Percentiles rank a stretch among this genome's conserved stretches.
Conservation (phyloP, 306 rosid species). For the Prunus davidiana region DNA sequence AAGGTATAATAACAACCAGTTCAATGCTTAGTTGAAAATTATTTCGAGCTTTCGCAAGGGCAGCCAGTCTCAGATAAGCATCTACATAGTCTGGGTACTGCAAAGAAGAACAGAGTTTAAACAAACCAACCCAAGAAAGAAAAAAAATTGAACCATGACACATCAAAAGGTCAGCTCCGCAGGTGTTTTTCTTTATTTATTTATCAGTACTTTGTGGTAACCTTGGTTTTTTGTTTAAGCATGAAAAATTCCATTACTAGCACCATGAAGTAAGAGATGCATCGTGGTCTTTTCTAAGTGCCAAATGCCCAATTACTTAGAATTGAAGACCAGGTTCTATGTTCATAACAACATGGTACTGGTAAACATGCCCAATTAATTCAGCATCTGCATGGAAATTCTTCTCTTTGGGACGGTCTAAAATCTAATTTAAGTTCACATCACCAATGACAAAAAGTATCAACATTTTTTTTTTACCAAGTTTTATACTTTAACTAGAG, state of each 20-base stretch:
- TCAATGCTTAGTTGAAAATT: conserved; percentile 87
- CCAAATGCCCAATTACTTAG: background rate
- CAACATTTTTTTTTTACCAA: too few species aligned
- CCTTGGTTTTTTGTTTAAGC: background rate
- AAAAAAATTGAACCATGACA: background rate
- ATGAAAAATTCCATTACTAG: background rate
- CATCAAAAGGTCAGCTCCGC: background rate
- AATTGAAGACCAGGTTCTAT: background rate
- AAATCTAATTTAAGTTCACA: background rate
- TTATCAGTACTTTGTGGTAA: background rate
- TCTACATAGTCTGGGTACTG: conserved; percentile 96
- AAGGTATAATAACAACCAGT: conserved; percentile 53
- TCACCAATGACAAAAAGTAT: too few species aligned
- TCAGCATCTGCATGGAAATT: background rate
- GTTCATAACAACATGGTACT: background rate
- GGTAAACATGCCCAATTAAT: background rate
- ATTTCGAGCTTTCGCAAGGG: conserved; percentile 91
- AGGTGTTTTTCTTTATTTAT: background rate
- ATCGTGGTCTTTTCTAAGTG: background rate
- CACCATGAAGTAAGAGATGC: background rate
- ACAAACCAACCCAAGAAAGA: conserved; percentile 14
- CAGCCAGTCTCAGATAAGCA: conserved; percentile 87
- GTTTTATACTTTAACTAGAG: too few species aligned
- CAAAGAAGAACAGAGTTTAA: conserved; percentile 19
- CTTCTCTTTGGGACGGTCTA: background rate